phyloP scores from a whole-genome alignment of 2,329 filamentous ascomycete species.

The Penicillium hesseltinei region DNA sequence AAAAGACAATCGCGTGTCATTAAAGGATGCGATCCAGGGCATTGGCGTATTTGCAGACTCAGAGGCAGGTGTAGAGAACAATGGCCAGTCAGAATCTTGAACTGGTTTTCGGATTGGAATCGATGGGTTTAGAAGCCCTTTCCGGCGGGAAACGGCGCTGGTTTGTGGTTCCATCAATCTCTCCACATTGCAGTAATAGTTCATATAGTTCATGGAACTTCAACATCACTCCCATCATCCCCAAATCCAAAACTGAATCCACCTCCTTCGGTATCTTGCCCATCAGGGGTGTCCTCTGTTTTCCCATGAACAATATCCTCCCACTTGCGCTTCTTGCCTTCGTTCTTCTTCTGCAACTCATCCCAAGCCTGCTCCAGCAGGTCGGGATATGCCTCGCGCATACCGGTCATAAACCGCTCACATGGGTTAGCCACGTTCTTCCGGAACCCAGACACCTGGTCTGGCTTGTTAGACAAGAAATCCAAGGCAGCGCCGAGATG shows the following conservation, averaged over 20 bases:
- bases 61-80: background rate
- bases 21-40: constrained; percentile 43
- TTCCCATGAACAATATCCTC: constrained; percentile 67
- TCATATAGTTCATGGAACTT: constrained; percentile 46
- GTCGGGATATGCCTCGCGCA: constrained; percentile 63
- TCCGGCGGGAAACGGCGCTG: background rate
- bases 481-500: constrained; percentile 72
- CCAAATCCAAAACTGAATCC: constrained; percentile 66
- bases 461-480: constrained; percentile 77
- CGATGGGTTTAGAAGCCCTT: background rate
- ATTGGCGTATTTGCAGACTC: background rate
- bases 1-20: constrained; percentile 90
- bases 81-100: background rate
- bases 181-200: background rate
- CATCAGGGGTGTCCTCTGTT: constrained; percentile 35
- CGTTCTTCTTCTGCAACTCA: constrained; percentile 62
- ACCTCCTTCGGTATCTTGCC: constrained; percentile 37
- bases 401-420: constrained; percentile 68
- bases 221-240: constrained; percentile 55
- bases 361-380: constrained; percentile 65
- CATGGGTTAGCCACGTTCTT: constrained; percentile 70
- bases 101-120: background rate
- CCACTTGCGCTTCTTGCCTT: constrained; percentile 79
- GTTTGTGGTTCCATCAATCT: background rate
- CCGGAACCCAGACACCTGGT: constrained; percentile 84